These are phyloP conservation scores for Lojkania enalia DNA, from an alignment of 2,329 filamentous ascomycete species.

Conservation along the genomic window DNA sequence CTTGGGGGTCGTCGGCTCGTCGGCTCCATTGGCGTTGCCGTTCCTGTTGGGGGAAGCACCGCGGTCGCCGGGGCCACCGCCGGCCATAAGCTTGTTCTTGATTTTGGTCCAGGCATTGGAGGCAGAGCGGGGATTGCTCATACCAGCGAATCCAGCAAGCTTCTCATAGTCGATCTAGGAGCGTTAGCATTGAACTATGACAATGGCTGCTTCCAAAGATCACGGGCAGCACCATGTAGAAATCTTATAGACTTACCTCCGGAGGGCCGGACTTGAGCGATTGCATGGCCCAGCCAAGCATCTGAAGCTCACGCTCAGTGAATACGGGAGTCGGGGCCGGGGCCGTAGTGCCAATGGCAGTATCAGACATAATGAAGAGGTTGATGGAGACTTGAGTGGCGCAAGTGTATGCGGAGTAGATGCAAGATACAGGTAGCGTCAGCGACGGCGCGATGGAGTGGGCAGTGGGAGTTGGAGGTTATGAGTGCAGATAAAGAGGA, in stretches of 20 bases:
- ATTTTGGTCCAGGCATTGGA: slow-evolving; percentile 44
- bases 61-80: slow-evolving; percentile 12
- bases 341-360: slow-evolving; percentile 11
- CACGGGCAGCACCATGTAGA: background rate
- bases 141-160: slow-evolving; percentile 39
- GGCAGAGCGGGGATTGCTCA: slow-evolving; percentile 44
- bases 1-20: slow-evolving; percentile 24
- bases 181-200: background rate
- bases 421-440: background rate
- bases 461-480: too few species aligned
- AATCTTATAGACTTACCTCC: slow-evolving; percentile 23
- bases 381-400: slow-evolving; percentile 1
- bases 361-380: slow-evolving; percentile 32
- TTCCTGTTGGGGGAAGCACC: slow-evolving; percentile 25
- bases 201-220: too few species aligned
- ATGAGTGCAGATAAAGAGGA: background rate
- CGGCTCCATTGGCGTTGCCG: slow-evolving; percentile 3
- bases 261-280: slow-evolving; percentile 43
- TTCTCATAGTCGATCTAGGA: slow-evolving; percentile 43
- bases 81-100: slow-evolving; percentile 33
- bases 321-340: slow-evolving; percentile 22
- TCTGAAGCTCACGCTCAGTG: slow-evolving; percentile 41
- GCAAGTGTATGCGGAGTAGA: background rate
- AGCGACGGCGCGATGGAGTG: background rate
- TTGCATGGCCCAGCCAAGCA: slow-evolving; percentile 43